Conservation (phyloP, 768 basidiomycete species). For the Pholiota molesta region DNA sequence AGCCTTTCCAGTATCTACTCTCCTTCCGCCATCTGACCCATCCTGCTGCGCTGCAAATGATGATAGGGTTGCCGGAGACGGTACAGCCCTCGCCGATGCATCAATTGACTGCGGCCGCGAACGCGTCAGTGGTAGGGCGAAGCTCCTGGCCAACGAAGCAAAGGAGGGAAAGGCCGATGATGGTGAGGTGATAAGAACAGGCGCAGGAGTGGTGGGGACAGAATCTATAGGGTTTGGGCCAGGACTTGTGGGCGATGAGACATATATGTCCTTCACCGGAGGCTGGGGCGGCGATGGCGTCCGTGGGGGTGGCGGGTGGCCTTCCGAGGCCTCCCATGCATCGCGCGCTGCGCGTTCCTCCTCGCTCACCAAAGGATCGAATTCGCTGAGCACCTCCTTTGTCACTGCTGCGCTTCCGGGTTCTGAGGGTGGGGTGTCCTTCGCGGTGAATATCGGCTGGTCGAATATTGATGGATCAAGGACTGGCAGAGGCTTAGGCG, state of each 20-base stretch:
- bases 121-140: constrained; percentile 48
- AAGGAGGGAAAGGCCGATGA: constrained; percentile 62
- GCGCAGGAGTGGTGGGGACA: constrained; percentile 21
- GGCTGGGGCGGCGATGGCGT: constrained; percentile 41
- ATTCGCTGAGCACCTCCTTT: constrained; percentile 58
- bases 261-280: constrained; percentile 38
- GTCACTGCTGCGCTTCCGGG: constrained; percentile 27
- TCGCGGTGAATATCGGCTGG: constrained; percentile 35
- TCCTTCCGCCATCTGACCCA: constrained; percentile 13
- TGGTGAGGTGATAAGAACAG: constrained; percentile 32
- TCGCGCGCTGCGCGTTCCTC: constrained; percentile 63
- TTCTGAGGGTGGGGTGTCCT: constrained; percentile 24
- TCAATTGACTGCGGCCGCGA: constrained; percentile 66
- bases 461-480: constrained; percentile 50
- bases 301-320: constrained; percentile 56
- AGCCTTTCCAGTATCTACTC: constrained; percentile 21
- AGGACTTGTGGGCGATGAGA: constrained; percentile 29
- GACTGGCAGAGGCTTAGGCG: constrained; percentile 31
- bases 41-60: constrained; percentile 57
- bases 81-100: constrained; percentile 52
- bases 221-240: constrained; percentile 15
- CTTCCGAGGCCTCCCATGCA: constrained; percentile 66
- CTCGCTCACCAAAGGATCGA: constrained; percentile 65
- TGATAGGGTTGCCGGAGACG: constrained; percentile 58
- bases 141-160: constrained; percentile 66